These are phyloP conservation scores for Echium plantagineum DNA, from an alignment of 257 asterid genomes.

Conservation along the genomic window DNA sequence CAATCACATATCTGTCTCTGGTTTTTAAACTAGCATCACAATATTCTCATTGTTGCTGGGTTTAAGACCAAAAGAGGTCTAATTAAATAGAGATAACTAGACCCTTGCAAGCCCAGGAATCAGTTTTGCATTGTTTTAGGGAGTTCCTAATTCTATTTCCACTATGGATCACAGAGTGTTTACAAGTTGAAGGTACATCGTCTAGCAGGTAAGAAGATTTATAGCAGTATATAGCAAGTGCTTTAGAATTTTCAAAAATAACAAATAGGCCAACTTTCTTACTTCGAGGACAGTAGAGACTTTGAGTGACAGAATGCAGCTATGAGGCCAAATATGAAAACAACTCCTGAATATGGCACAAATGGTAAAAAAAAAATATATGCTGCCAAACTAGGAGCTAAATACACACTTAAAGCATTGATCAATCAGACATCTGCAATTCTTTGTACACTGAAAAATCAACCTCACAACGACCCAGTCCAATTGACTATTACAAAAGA, in stretches of 20 bases:
- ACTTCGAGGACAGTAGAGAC: not conserved
- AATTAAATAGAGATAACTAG: not conserved
- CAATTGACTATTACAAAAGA: not conserved
- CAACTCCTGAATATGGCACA: not conserved
- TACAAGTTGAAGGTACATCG: too few relatives aligned
- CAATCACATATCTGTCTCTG: too few relatives aligned
- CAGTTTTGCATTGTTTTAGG: not conserved
- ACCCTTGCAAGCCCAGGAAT: not conserved
- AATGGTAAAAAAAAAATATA: not conserved
- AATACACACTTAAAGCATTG: not conserved
- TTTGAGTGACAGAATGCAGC: not conserved
- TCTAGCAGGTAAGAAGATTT: not conserved
- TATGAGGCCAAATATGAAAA: too few relatives aligned
- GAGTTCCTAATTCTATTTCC: not conserved
- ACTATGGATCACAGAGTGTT: not conserved
- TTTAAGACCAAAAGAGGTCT: too few relatives aligned
- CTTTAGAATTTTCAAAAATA: too few relatives aligned
- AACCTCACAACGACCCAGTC: not conserved
- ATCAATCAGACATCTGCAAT: not conserved
- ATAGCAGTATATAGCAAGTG: not conserved
- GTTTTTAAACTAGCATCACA: too few relatives aligned
- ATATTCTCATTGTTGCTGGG: too few relatives aligned
- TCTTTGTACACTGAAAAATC: too few relatives aligned
- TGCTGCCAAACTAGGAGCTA: not conserved
- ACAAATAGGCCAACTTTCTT: not conserved